Conservation (phyloP, 768 basidiomycete genomes). For the Lentinula aciculospora region DNA sequence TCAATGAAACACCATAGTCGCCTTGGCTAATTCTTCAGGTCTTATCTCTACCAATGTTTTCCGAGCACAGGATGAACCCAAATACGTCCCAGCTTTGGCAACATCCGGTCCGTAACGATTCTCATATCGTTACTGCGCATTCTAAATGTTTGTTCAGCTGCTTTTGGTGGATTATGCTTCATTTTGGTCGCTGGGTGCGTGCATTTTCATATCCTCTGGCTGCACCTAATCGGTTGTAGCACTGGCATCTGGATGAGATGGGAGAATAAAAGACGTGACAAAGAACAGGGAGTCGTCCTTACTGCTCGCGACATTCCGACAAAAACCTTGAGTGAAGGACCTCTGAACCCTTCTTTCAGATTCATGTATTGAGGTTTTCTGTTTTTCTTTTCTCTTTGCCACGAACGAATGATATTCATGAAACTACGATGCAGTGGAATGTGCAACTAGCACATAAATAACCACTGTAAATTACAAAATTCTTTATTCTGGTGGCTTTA, state of each 20-base stretch:
- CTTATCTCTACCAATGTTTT: conserved; percentile 49
- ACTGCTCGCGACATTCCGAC: conserved; percentile 41
- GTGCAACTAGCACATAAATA: not conserved
- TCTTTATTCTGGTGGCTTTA: not conserved
- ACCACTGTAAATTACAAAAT: not conserved
- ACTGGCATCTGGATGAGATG: conserved; percentile 43
- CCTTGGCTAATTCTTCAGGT: conserved; percentile 42
- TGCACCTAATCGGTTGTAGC: conserved; percentile 9
- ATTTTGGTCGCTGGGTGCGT: conserved; percentile 33
- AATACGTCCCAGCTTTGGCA: conserved; percentile 42
- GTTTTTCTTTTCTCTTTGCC: too few relatives aligned
- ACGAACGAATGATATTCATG: too few relatives aligned
- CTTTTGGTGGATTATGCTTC: conserved; percentile 41
- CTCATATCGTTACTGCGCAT: not conserved
- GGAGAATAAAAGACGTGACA: conserved; percentile 41
- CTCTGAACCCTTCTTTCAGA: conserved; percentile 34
- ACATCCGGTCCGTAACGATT: conserved; percentile 29
- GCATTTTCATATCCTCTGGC: not conserved
- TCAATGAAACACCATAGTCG: conserved; percentile 24
- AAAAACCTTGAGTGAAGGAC: conserved; percentile 35
- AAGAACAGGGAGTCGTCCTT: conserved; percentile 31
- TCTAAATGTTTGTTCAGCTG: conserved; percentile 22
- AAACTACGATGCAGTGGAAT: not conserved
- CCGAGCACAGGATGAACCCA: conserved; percentile 42
- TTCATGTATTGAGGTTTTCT: conserved; percentile 38